Conservation (phyloP, 768 basidiomycete genomes). For the Cystoderma amianthinum region DNA sequence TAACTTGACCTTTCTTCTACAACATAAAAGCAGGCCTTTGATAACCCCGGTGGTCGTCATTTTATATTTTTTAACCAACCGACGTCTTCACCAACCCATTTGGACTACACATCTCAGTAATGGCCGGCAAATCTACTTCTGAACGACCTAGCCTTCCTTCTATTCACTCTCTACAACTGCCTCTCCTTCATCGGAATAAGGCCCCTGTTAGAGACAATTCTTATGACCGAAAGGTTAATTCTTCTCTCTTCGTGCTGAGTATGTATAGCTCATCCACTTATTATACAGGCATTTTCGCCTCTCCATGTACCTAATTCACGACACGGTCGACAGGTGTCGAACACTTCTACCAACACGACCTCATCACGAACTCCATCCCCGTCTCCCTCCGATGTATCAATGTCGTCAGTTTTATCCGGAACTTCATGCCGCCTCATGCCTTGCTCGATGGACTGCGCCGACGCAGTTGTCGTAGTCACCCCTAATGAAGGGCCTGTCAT, state of each 20-base stretch:
- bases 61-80: constrained; percentile 8
- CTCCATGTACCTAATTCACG: constrained; percentile 13
- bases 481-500: constrained; percentile 14
- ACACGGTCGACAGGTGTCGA: constrained; percentile 22
- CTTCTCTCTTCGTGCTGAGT: background rate
- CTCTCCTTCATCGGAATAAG: constrained; percentile 9
- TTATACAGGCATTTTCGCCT: constrained; percentile 12
- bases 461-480: constrained; percentile 38
- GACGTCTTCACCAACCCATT: background rate
- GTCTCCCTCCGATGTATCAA: constrained; percentile 8
- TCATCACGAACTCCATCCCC: constrained; percentile 30
- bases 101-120: constrained; percentile 3
- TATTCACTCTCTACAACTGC: constrained; percentile 37
- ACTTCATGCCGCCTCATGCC: constrained; percentile 30
- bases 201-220: constrained; percentile 5
- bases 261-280: constrained; percentile 1
- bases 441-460: constrained; percentile 38
- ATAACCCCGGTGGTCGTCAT: constrained; percentile 26
- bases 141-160: constrained; percentile 45
- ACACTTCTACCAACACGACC: constrained; percentile 25
- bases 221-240: constrained; percentile 10
- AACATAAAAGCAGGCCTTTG: constrained; percentile 26
- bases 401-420: constrained; percentile 5
- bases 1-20: constrained; percentile 12
- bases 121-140: constrained; percentile 13